Evolutionary conservation across 2,329 filamentous ascomycete species (phyloP).

Genomic region (Sporothrix dimorphospora): DNA sequence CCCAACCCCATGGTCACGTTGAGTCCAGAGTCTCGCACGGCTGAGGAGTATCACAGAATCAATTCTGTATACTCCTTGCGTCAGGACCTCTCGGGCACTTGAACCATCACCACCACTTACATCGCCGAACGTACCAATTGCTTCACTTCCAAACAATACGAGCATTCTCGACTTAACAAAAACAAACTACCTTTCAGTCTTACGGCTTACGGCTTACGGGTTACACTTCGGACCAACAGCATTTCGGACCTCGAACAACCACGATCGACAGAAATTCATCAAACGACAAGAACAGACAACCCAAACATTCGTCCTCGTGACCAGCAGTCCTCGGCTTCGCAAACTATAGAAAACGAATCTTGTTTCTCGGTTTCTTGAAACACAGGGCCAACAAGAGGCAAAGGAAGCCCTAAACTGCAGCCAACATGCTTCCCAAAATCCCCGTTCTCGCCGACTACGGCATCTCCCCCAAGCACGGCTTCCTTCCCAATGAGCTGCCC

Average conservation of each 20-base stretch:
- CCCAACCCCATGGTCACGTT: conserved; percentile 43
- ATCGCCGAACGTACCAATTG: conserved; percentile 6
- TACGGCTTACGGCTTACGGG: conserved; percentile 6
- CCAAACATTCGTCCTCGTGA: conserved; percentile 5
- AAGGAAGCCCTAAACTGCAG: not conserved
- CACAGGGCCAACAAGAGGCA: conserved; percentile 27
- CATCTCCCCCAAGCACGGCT: conserved; percentile 77
- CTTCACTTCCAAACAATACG: not conserved
- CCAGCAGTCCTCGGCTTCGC: not conserved
- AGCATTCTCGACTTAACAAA: not conserved
- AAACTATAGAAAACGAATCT: not conserved
- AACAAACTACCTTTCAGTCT: not conserved
- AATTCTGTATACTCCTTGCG: conserved; percentile 66
- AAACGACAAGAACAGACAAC: not conserved
- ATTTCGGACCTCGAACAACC: not conserved
- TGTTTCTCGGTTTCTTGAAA: conserved; percentile 28
- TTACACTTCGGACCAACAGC: not conserved
- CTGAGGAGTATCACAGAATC: conserved; percentile 64
- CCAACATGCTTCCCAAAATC: conserved; percentile 60
- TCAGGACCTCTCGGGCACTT: conserved; percentile 49
- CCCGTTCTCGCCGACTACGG: conserved; percentile 75
- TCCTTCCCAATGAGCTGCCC: conserved; percentile 81
- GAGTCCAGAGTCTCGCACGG: conserved; percentile 52
- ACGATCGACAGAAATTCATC: not conserved
- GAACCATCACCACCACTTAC: conserved; percentile 24